A percentile compares a stretch with the other conserved stretches of the same genome.
Evolutionary conservation across 83 land plant genomes (phyloP).

Genomic region (Picea abies): DNA sequence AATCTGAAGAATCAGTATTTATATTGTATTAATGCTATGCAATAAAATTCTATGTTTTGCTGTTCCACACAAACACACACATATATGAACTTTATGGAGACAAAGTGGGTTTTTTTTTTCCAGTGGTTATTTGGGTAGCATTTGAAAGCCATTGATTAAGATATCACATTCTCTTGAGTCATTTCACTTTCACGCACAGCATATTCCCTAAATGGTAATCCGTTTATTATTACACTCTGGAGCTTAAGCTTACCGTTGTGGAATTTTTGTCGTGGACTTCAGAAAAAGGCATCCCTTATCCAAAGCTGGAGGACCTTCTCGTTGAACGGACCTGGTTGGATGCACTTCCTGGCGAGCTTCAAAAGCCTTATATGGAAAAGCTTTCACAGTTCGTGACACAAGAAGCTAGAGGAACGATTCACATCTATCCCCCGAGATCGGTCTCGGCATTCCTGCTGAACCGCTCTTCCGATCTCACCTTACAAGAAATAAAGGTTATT

Average conservation of each 20-base stretch:
- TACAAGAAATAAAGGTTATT: no score
- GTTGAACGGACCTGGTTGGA: slow-evolving; percentile 85
- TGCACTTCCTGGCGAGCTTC: slow-evolving; percentile 68
- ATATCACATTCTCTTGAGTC: background rate
- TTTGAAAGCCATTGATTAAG: background rate
- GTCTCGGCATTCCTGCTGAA: no score
- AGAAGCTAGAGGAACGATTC: slow-evolving; percentile 59
- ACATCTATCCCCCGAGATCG: slow-evolving; percentile 94
- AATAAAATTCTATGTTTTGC: no score
- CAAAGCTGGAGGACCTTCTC: slow-evolving; percentile 70
- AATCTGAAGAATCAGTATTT: no score
- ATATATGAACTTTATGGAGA: no score
- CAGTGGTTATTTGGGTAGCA: background rate
- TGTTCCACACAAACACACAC: no score
- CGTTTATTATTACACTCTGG: background rate
- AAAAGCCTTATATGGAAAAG: slow-evolving; percentile 77
- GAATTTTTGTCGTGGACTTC: slow-evolving; percentile 9
- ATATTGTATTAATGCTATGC: no score
- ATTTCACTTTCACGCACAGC: background rate
- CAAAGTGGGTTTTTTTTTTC: background rate
- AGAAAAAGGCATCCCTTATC: slow-evolving; percentile 54
- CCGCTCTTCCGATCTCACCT: no score
- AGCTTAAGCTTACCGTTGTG: background rate
- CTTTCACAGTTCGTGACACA: slow-evolving; percentile 67
- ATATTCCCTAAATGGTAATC: background rate